Evolutionary conservation across 2,329 filamentous ascomycete genomes (phyloP), one percentile per base, ranked within the genome.

Genomic region (Epichloe elymi): DNA sequence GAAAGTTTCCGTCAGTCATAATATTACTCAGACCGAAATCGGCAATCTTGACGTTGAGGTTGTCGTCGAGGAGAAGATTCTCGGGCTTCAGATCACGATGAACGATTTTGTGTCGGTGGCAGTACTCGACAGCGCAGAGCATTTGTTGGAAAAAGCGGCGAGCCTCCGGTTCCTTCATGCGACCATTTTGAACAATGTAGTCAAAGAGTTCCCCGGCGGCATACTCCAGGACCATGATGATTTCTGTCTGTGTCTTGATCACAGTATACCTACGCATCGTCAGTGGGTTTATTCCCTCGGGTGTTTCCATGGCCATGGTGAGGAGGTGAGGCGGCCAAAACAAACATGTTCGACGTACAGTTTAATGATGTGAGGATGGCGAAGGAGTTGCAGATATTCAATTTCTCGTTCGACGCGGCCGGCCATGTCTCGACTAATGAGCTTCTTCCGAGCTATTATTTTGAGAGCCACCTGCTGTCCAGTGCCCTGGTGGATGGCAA

Each of bases 171-270:
- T 98, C 93, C 59, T 85, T 82, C 78, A 97, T 88, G 63, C 87
- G 84, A 51, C 93, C 93, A 64, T 96, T 83, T 63, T 90, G 85
- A 53, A 98, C 93, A 55, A 98, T 93, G 70, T 97, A 97, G 69
- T 98, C 91, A 70, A 98, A 98, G 54, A 98, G 76, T 69, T 98
- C 93, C 54, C 88, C 88, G 55, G 93, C 93, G 41, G 93, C 93
- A 69, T 95, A 98, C 69, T 98, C 93, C 59, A 98, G 80, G 46
- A 98, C 93, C 93, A 98, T 98, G 68, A 97, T 93, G 65, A 98
- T 98, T 66, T 98, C 93, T 55, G 79, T 82, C 23, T 83, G 81
- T 6, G 91, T 96, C 56, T 95, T 96, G 67, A 98, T 97, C 57
- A 98, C 93, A 33, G 93, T 97, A 69, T 88, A 95, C 51, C 88